Percentiles rank a stretch among this genome's conserved stretches.
These are phyloP conservation scores for Nigrograna mackinnonii DNA, from an alignment of 2,329 filamentous ascomycete species.

Conservation along the genomic window DNA sequence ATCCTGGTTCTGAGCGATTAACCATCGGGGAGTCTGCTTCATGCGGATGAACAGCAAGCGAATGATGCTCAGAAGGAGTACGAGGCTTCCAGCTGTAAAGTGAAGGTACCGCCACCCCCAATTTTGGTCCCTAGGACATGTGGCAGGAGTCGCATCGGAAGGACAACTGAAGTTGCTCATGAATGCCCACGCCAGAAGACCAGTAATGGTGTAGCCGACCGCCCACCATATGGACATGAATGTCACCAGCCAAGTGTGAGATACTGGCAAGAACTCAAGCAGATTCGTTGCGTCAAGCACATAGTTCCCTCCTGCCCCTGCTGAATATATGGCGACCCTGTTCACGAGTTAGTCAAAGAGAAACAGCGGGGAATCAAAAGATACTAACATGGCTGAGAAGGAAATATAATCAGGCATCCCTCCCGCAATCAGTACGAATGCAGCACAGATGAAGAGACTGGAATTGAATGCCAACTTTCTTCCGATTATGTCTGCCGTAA, in stretches of 20 bases:
- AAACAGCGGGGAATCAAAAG: background rate
- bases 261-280: constrained; percentile 23
- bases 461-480: constrained; percentile 18
- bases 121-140: constrained; percentile 15
- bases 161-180: constrained; percentile 35
- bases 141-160: constrained; percentile 7
- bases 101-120: constrained; percentile 29
- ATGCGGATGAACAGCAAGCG: constrained; percentile 20
- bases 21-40: constrained; percentile 23
- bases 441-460: constrained; percentile 22
- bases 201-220: constrained; percentile 24
- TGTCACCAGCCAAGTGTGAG: constrained; percentile 22
- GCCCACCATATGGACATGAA: constrained; percentile 26
- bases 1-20: constrained; percentile 25
- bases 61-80: constrained; percentile 18
- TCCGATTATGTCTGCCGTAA: constrained; percentile 16
- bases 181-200: constrained; percentile 47
- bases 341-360: constrained; percentile 3
- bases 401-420: constrained; percentile 26
- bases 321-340: constrained; percentile 23
- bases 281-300: constrained; percentile 29
- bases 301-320: constrained; percentile 27
- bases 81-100: constrained; percentile 20
- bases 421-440: constrained; percentile 25
- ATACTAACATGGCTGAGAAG: constrained; percentile 13